Percentiles rank a stretch among this genome's conserved stretches.
Conservation (phyloP, 176 grass and related monocot species). For the Typha latifolia region DNA sequence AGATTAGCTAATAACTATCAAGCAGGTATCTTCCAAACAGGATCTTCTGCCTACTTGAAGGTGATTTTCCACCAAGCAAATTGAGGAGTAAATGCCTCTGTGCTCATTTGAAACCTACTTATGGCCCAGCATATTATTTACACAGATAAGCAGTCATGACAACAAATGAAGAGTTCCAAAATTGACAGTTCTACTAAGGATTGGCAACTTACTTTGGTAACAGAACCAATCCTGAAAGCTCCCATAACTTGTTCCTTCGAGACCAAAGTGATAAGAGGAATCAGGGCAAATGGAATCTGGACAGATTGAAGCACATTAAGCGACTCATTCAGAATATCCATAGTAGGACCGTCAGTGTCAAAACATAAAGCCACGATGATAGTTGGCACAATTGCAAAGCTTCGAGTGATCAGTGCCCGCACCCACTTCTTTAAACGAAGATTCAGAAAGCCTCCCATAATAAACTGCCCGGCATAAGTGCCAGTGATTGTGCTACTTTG, state of each 20-base stretch:
- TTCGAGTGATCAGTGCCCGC: conserved; percentile 75
- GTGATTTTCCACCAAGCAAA: too few relatives aligned
- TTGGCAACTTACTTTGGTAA: conserved; percentile 56
- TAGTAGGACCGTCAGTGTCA: conserved; percentile 73
- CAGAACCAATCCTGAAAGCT: conserved; percentile 55
- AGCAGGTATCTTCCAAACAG: too few relatives aligned
- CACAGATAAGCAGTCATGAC: not conserved
- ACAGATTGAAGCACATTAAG: conserved; percentile 97
- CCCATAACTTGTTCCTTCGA: conserved; percentile 94
- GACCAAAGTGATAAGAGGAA: conserved; percentile 86
- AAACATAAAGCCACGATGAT: conserved; percentile 90
- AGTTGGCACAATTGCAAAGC: conserved; percentile 82
- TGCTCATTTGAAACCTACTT: not conserved
- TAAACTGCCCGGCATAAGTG: conserved; percentile 86
- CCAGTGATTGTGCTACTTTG: conserved; percentile 93
- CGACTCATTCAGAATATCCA: conserved; percentile 82
- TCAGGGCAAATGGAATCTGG: conserved; percentile 94
- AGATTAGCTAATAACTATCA: too few relatives aligned
- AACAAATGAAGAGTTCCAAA: conserved; percentile 4
- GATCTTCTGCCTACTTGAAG: too few relatives aligned
- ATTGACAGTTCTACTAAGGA: conserved; percentile 3
- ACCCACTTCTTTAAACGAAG: conserved; percentile 94
- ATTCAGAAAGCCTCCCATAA: conserved; percentile 93
- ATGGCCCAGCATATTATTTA: not conserved
- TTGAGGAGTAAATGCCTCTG: too few relatives aligned